These are phyloP conservation scores for Pseudogymnoascus verrucosus DNA, from an alignment of 2,329 filamentous ascomycete species.

Conservation along the genomic window DNA sequence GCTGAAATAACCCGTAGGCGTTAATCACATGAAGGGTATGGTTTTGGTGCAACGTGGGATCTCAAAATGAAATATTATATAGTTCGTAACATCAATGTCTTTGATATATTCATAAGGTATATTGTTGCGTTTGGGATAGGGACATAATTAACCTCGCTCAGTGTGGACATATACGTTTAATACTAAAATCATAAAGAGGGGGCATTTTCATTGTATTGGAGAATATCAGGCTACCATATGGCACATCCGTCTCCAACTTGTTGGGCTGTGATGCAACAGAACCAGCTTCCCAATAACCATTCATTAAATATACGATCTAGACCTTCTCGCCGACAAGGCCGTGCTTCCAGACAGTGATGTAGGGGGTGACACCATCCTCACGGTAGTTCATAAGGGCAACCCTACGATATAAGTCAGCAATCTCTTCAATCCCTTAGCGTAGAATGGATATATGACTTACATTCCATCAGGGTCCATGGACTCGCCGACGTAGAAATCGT, in stretches of 20 bases:
- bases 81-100: not conserved
- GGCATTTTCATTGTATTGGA: slow-evolving; percentile 8
- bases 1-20: not conserved
- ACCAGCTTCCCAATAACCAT: slow-evolving; percentile 7
- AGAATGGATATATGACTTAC: slow-evolving; percentile 44
- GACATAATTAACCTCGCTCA: not conserved
- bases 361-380: slow-evolving; percentile 89
- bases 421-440: slow-evolving; percentile 1
- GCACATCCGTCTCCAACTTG: not conserved
- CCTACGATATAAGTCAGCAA: slow-evolving; percentile 38
- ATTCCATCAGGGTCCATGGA: slow-evolving; percentile 90
- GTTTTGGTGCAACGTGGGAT: not conserved
- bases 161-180: not conserved
- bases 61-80: not conserved
- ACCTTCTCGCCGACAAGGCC: slow-evolving; percentile 87
- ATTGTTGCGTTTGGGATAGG: not conserved
- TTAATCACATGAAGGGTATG: not conserved
- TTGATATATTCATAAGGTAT: not conserved
- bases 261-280: not conserved
- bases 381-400: slow-evolving; percentile 94
- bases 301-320: slow-evolving; percentile 38
- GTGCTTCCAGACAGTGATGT: slow-evolving; percentile 89
- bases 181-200: not conserved
- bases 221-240: slow-evolving; percentile 7
- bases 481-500: slow-evolving; percentile 88